These are phyloP conservation scores for Massospora cicadina DNA, from an alignment of 371 early-diverging fungal genomes.

Conservation along the genomic window DNA sequence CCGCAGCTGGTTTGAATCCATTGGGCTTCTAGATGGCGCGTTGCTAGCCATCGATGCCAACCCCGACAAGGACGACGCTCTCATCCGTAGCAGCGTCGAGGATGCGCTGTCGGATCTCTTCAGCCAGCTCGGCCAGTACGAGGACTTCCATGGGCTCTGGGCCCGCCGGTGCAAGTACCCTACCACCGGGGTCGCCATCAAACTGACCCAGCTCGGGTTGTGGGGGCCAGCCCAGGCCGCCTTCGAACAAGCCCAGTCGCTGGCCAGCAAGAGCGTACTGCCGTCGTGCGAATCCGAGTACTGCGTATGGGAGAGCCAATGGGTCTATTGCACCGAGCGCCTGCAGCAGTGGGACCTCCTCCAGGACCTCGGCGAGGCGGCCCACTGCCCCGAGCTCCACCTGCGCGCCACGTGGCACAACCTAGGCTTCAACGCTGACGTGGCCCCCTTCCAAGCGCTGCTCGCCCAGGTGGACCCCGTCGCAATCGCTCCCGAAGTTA, in stretches of 20 bases:
- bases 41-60: conserved; percentile 15
- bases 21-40: conserved; percentile 48
- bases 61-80: conserved; percentile 47
- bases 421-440: conserved; percentile 31
- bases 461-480: not conserved
- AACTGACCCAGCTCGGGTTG: conserved; percentile 86
- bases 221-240: conserved; percentile 84
- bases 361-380: conserved; percentile 79
- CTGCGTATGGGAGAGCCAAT: conserved; percentile 93
- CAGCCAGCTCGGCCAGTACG: conserved; percentile 54
- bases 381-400: conserved; percentile 60
- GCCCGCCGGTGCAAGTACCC: conserved; percentile 75
- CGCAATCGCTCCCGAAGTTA: not conserved
- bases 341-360: conserved; percentile 98
- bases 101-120: conserved; percentile 83
- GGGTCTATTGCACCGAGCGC: conserved; percentile 79
- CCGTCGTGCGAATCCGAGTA: conserved; percentile 96
- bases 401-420: conserved; percentile 84
- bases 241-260: conserved; percentile 88
- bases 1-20: conserved; percentile 78
- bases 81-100: conserved; percentile 65
- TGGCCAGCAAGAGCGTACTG: conserved; percentile 69
- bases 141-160: conserved; percentile 89
- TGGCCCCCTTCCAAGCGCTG: not conserved
- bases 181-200: conserved; percentile 93